Evolutionary conservation across 768 basidiomycete species (phyloP).

Genomic region (Russula virescens): DNA sequence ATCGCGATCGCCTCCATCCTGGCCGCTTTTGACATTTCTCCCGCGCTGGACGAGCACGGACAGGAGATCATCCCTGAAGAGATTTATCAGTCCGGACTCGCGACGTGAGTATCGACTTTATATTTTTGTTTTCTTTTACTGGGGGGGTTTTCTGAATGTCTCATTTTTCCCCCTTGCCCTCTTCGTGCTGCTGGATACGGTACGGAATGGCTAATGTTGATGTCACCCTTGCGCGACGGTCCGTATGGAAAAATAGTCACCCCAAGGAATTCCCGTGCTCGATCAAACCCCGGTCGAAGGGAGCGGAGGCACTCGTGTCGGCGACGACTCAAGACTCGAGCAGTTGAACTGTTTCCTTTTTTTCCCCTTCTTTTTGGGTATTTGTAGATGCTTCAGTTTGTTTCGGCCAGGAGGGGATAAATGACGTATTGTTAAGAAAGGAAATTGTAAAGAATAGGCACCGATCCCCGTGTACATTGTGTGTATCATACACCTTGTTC

Average conservation of each 20-base stretch:
- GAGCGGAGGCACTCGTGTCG: slow-evolving; percentile 3
- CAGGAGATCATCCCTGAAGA: background rate
- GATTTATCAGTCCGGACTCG: background rate
- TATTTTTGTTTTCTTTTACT: background rate
- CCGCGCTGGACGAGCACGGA: background rate
- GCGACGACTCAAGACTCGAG: background rate
- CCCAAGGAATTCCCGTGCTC: slow-evolving; percentile 9
- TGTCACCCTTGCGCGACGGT: too few relatives aligned
- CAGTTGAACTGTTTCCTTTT: background rate
- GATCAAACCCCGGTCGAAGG: slow-evolving; percentile 8
- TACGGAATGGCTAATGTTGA: background rate
- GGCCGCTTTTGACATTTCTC: slow-evolving; percentile 34
- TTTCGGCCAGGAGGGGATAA: background rate
- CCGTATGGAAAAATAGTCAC: background rate
- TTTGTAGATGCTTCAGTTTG: background rate
- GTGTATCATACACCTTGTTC: too few relatives aligned
- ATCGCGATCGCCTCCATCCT: slow-evolving; percentile 35
- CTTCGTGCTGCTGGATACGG: background rate
- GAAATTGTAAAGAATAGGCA: too few relatives aligned
- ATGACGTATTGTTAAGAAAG: background rate
- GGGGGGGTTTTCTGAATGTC: background rate
- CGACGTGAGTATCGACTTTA: background rate
- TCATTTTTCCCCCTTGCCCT: background rate
- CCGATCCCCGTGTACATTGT: too few relatives aligned
- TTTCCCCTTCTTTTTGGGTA: too few relatives aligned